Evolutionary conservation across 345 rosid species (phyloP).

Genomic region (Ceriops zippeliana): DNA sequence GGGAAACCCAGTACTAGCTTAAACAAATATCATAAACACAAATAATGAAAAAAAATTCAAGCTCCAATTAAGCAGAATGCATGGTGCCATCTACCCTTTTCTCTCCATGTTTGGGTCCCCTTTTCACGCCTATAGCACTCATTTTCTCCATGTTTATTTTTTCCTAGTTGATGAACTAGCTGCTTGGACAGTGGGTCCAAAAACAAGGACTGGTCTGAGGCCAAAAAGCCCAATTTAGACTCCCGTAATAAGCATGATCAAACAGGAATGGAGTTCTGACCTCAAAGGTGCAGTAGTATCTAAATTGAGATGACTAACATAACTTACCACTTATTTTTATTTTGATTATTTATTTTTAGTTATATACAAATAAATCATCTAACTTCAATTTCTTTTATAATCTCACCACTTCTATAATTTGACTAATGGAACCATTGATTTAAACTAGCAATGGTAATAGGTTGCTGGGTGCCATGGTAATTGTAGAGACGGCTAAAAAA

Average conservation of each 20-base stretch:
- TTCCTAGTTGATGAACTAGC: slow-evolving; percentile 48
- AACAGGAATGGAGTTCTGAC: slow-evolving; percentile 68
- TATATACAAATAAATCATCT: no score
- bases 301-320: slow-evolving; percentile 1
- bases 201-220: slow-evolving; percentile 58
- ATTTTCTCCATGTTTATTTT: slow-evolving; percentile 51
- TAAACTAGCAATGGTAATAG: no score
- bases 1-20: neutral
- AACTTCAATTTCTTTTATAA: no score
- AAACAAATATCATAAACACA: neutral
- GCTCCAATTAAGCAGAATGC: slow-evolving; percentile 31
- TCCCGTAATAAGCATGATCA: slow-evolving; percentile 55
- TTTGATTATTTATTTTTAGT: no score
- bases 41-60: neutral
- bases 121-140: slow-evolving; percentile 72
- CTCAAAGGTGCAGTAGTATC: slow-evolving; percentile 59
- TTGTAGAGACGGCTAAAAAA: slow-evolving; percentile 51
- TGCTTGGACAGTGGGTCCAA: slow-evolving; percentile 53
- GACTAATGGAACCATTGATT: no score
- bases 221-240: slow-evolving; percentile 54
- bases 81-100: slow-evolving; percentile 52
- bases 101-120: slow-evolving; percentile 69
- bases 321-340: no score
- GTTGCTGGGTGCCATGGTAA: slow-evolving; percentile 43
- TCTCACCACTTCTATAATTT: no score